A percentile compares a stretch with the other conserved stretches of the same genome.
Conservation (phyloP, 2,329 filamentous ascomycete species). For the Teratosphaeria gauchensis region DNA sequence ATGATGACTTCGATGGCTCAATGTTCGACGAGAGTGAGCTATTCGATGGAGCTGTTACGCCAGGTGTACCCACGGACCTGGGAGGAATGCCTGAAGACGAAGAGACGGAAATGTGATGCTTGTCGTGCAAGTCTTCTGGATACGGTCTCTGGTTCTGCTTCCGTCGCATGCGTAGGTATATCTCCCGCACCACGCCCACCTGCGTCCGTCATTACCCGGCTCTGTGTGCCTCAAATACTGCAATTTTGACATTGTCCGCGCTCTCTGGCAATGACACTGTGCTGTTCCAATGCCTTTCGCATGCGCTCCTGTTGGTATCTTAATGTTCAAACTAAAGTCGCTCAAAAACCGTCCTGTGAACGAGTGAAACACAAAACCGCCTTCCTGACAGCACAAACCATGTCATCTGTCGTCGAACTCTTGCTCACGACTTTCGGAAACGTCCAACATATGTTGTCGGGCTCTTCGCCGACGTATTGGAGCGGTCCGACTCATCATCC, state of each 20-base stretch:
- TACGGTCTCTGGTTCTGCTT: background rate
- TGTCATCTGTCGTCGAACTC: background rate
- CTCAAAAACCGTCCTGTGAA: background rate
- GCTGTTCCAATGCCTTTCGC: background rate
- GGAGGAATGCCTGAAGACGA: slow-evolving; percentile 7
- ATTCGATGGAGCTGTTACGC: slow-evolving; percentile 27
- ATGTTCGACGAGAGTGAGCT: slow-evolving; percentile 31
- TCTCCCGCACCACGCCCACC: background rate
- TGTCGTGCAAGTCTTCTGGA: background rate
- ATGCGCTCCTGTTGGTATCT: background rate
- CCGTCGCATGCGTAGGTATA: background rate
- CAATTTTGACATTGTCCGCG: background rate
- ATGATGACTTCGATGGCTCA: slow-evolving; percentile 20
- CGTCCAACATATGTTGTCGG: background rate
- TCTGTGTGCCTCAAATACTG: background rate
- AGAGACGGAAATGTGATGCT: slow-evolving; percentile 3
- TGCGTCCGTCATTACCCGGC: background rate
- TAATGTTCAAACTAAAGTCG: background rate
- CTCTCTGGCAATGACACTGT: background rate
- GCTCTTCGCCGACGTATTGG: background rate
- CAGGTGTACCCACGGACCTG: background rate
- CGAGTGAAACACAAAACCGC: background rate
- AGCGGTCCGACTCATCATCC: background rate
- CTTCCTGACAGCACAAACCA: background rate
- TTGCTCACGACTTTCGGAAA: background rate